Percentiles rank a stretch among this genome's conserved stretches.
These are phyloP conservation scores for Pyrenopolyporus hunteri DNA, from an alignment of 495 filamentous ascomycete species.

Conservation along the genomic window DNA sequence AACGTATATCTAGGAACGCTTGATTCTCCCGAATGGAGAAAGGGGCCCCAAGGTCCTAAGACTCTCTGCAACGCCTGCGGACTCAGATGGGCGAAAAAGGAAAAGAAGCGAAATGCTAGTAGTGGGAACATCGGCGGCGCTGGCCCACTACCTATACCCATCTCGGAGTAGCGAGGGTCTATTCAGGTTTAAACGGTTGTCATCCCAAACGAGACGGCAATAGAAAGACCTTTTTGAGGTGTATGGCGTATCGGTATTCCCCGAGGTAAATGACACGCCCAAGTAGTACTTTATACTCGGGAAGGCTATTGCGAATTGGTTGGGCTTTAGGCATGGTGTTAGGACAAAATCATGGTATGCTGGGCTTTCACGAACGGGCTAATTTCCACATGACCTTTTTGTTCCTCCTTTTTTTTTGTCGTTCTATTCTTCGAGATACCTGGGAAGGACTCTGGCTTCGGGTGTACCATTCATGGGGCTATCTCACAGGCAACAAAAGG, in stretches of 20 bases:
- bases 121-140: slow-evolving; percentile 12
- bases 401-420: slow-evolving; percentile 8
- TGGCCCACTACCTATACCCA: slow-evolving; percentile 14
- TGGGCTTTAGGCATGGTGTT: slow-evolving; percentile 27
- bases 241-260: slow-evolving; percentile 29
- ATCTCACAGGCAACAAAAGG: slow-evolving; percentile 38
- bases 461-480: slow-evolving; percentile 15
- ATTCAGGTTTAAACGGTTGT: neutral
- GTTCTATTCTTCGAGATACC: slow-evolving; percentile 35
- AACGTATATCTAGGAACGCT: slow-evolving; percentile 61
- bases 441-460: slow-evolving; percentile 17
- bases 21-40: slow-evolving; percentile 96
- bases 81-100: slow-evolving; percentile 81
- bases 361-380: slow-evolving; percentile 18
- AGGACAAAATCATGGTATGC: slow-evolving; percentile 28
- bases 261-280: slow-evolving; percentile 15
- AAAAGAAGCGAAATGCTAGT: slow-evolving; percentile 64
- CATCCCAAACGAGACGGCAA: slow-evolving; percentile 18
- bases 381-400: neutral
- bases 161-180: slow-evolving; percentile 20
- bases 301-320: slow-evolving; percentile 17
- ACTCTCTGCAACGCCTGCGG: slow-evolving; percentile 98
- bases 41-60: slow-evolving; percentile 92
- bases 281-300: slow-evolving; percentile 12
- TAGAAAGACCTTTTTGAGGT: slow-evolving; percentile 20